These are phyloP conservation scores for Talaromyces sp. DNA, from an alignment of 2,329 filamentous ascomycete genomes.

Conservation along the genomic window DNA sequence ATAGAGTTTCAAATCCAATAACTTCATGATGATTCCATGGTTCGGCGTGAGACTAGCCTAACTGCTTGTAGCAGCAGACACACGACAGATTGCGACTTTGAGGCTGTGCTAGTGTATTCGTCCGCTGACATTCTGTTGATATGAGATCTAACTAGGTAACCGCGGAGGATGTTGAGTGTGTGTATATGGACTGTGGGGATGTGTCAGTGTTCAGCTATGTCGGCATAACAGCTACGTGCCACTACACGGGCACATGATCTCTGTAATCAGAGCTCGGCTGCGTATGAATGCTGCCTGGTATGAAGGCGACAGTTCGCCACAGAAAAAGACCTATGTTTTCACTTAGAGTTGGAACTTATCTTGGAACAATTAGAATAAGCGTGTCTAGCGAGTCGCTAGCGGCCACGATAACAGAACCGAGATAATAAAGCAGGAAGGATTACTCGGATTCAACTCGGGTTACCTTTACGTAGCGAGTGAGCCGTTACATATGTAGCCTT, in stretches of 20 bases:
- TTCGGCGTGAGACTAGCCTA: background rate
- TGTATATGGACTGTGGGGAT: background rate
- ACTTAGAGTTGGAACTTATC: background rate
- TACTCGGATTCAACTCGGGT: background rate
- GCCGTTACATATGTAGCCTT: background rate
- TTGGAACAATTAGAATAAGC: background rate
- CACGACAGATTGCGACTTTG: background rate
- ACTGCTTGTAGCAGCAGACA: background rate
- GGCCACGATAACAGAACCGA: background rate
- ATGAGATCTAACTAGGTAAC: background rate
- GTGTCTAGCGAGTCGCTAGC: background rate
- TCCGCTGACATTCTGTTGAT: background rate
- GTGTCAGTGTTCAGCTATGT: background rate
- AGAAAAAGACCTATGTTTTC: background rate
- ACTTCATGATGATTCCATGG: background rate
- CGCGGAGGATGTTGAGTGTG: background rate
- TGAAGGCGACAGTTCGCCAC: background rate
- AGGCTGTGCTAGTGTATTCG: background rate
- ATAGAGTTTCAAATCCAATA: background rate
- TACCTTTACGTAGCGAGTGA: background rate
- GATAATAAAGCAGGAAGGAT: background rate
- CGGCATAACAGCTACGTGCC: background rate
- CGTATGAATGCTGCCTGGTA: background rate
- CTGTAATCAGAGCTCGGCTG: background rate
- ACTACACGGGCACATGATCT: background rate